phyloP scores from a whole-genome alignment of 2,329 filamentous ascomycete species.

The Fusarium pseudoanthophilum region DNA sequence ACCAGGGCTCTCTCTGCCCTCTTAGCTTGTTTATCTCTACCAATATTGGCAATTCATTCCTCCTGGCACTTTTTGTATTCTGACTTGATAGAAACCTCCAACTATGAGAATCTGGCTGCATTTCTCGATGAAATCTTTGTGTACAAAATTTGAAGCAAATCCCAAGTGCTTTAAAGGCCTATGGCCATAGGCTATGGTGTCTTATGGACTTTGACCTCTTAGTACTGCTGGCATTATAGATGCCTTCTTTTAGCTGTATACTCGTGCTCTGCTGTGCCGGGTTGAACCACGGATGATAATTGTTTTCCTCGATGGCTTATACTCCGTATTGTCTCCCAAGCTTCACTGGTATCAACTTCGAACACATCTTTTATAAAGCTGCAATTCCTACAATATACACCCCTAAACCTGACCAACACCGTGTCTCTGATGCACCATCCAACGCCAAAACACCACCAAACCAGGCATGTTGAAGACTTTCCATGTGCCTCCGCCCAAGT shows the following conservation, averaged over 20 bases:
- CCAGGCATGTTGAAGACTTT: slow-evolving; percentile 29
- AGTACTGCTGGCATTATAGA: neutral
- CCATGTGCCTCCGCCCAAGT: slow-evolving; percentile 20
- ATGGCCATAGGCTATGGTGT: neutral
- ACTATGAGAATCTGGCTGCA: neutral
- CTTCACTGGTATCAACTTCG: neutral
- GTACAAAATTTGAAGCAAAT: neutral
- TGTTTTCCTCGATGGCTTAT: neutral
- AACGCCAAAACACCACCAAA: slow-evolving; percentile 45
- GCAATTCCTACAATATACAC: slow-evolving; percentile 24
- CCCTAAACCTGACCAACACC: slow-evolving; percentile 41
- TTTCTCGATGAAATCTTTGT: too few species aligned
- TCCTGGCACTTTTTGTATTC: neutral
- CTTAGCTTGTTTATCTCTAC: neutral
- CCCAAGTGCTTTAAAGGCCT: too few species aligned
- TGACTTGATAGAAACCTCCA: neutral
- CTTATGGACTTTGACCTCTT: neutral
- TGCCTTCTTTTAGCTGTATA: neutral
- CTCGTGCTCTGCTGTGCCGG: neutral
- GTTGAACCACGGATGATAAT: neutral
- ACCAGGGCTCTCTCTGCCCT: neutral
- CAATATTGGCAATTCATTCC: too few species aligned
- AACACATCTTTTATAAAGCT: neutral
- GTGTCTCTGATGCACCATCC: slow-evolving; percentile 44
- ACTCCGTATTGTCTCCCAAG: neutral